Conservation (phyloP, 495 filamentous ascomycete species). For the Aspergillus sparsus region DNA sequence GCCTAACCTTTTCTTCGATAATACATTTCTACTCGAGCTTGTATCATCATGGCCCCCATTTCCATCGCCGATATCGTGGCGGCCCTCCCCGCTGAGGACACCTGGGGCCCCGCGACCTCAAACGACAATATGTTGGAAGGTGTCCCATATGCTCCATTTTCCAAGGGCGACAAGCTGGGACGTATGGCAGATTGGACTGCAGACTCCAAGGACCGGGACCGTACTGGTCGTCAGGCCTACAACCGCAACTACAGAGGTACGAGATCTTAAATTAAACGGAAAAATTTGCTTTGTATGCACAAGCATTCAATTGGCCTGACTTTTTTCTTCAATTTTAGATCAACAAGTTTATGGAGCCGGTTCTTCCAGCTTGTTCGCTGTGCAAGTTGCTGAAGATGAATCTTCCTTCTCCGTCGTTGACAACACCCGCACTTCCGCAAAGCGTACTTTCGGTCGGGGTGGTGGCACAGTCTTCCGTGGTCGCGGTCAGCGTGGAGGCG, state of each 20-base stretch:
- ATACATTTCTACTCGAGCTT: constrained; percentile 1
- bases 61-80: constrained; percentile 62
- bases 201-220: constrained; percentile 85
- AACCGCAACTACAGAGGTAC: constrained; percentile 89
- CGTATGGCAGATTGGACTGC: constrained; percentile 99
- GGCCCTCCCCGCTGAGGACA: constrained; percentile 63
- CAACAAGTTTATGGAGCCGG: constrained; percentile 97
- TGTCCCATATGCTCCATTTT: constrained; percentile 95
- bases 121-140: constrained; percentile 85
- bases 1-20: neutral
- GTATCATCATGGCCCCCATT: constrained; percentile 51
- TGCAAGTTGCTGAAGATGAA: constrained; percentile 92
- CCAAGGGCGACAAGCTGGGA: constrained; percentile 96
- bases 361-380: constrained; percentile 79
- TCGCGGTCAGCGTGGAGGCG: constrained; percentile 65
- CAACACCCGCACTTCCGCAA: constrained; percentile 79
- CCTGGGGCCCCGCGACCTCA: constrained; percentile 83
- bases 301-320: neutral
- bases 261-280: neutral
- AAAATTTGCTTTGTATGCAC: neutral
- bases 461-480: constrained; percentile 86
- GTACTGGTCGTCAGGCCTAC: constrained; percentile 81
- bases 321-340: constrained; percentile 53
- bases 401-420: constrained; percentile 97
- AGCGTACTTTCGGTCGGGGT: constrained; percentile 84